Evolutionary conservation across 2,329 filamentous ascomycete species (phyloP), one percentile per base, ranked within the genome.

Genomic region (Botrytis aclada): DNA sequence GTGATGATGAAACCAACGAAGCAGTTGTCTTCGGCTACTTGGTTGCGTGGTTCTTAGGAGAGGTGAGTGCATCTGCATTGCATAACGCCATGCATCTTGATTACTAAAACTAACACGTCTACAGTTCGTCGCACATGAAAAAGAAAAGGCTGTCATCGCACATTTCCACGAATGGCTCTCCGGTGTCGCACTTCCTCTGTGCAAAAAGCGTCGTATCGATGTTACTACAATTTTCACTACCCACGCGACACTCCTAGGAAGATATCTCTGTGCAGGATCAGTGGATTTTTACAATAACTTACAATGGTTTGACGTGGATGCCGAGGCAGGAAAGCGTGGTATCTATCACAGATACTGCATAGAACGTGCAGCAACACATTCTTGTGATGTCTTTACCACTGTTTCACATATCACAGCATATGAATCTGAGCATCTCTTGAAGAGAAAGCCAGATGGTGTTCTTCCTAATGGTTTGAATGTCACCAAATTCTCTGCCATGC

Each of bases 261-360:
- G 96, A 79, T 98, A 99, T 81, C 92, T 98, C 66, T 98, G 96
- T 82, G 96, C 96, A 69, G 96, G 96, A 71, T 98, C 95, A 0
- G 96, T 98, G 75, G 96, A 99, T 82, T 98, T 99, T 82, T 99
- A 99, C 88, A 99, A 98, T 86, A 98, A 98, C 82, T 88, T 99
- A 70, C 95, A 98, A 83, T 92, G 90, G 84, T 98, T 99, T 81
- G 95, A 99, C 81, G 94, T 97, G 43, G 96, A 99, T 82, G 90
- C 94, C 9, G 96, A 99, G 84, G 96, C 96, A 29, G 96, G 96
- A 75, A 98, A 98, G 87, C 93, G 96, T 80, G 96, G 96, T 73
- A 98, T 99, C 82, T 99, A 98, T 85, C 96, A 99, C 85, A 88
- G 96, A 74, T 98, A 98, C 86, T 98, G 96, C 85, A 97, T 99